These are phyloP conservation scores for Haplosporangium gracile DNA, from an alignment of 192 early-diverging fungal genomes.

Conservation along the genomic window DNA sequence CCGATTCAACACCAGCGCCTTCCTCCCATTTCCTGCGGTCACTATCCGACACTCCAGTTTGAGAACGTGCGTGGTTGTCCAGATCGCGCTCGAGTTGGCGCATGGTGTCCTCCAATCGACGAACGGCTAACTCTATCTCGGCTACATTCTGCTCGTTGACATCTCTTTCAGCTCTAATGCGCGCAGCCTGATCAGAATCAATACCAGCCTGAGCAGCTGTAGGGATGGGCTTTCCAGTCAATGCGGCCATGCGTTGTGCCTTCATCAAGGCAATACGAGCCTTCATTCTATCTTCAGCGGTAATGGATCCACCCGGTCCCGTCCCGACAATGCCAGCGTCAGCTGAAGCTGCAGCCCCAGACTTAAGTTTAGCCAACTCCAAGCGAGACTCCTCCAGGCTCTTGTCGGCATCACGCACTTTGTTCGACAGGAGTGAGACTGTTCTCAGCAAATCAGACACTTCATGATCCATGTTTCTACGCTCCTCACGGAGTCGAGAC, in stretches of 20 bases:
- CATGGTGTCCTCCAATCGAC: constrained; percentile 57
- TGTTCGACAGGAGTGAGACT: constrained; percentile 52
- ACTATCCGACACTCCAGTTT: constrained; percentile 26
- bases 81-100: constrained; percentile 54
- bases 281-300: constrained; percentile 65
- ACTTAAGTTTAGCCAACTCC: constrained; percentile 54
- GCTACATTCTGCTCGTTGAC: constrained; percentile 56
- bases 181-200: constrained; percentile 60
- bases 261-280: constrained; percentile 68
- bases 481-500: constrained; percentile 60
- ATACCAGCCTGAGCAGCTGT: constrained; percentile 42
- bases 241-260: constrained; percentile 63
- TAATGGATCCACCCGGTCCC: constrained; percentile 65
- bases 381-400: constrained; percentile 60
- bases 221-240: constrained; percentile 60
- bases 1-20: constrained; percentile 59
- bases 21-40: constrained; percentile 60
- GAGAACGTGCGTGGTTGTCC: constrained; percentile 40
- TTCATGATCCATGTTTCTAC: constrained; percentile 62
- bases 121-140: constrained; percentile 61
- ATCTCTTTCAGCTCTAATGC: constrained; percentile 57
- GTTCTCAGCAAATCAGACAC: constrained; percentile 50
- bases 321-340: constrained; percentile 60
- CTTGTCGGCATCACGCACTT: constrained; percentile 62
- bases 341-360: constrained; percentile 3